Conservation (phyloP, 2,329 filamentous ascomycete species). For the Fusarium staphyleae region DNA sequence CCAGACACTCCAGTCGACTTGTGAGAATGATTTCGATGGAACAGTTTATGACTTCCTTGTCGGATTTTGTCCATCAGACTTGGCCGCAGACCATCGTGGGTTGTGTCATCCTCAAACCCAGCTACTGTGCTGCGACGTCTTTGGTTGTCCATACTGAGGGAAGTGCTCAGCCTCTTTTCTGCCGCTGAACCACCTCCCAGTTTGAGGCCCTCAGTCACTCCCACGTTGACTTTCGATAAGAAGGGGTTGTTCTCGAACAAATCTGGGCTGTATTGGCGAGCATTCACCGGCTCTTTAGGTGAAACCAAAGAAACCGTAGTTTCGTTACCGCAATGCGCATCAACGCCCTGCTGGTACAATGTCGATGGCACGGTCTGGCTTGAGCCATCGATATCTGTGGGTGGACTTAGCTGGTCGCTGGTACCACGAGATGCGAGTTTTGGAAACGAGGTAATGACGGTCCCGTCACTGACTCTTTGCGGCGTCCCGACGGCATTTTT, state of each 20-base stretch:
- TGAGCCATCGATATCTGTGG: conserved; percentile 25
- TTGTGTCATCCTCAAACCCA: conserved; percentile 6
- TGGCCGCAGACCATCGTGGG: conserved; percentile 29
- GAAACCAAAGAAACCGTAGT: conserved; percentile 7
- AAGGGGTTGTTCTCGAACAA: conserved; percentile 40
- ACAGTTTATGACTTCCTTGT: conserved; percentile 37
- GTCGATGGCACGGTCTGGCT: conserved; percentile 11
- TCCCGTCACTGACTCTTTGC: conserved; percentile 27
- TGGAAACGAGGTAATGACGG: conserved; percentile 48
- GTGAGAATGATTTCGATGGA: conserved; percentile 34
- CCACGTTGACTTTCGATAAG: not conserved
- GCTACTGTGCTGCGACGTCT: conserved; percentile 38
- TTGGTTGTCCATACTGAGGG: conserved; percentile 37
- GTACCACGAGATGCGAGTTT: conserved; percentile 44
- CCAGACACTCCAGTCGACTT: conserved; percentile 13
- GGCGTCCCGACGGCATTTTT: conserved; percentile 20
- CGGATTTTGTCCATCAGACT: conserved; percentile 42
- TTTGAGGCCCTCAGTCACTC: not conserved
- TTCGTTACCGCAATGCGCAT: conserved; percentile 39
- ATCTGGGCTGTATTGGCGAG: conserved; percentile 19
- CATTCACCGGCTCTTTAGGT: conserved; percentile 19
- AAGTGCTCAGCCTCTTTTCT: conserved; percentile 34
- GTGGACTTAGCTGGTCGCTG: conserved; percentile 44
- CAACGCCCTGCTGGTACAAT: conserved; percentile 43
- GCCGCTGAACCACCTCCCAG: conserved; percentile 2